Base-by-base conservation (phyloP, 2,329 filamentous ascomycete genomes). In the Daldinia eschscholtzii region DNA sequence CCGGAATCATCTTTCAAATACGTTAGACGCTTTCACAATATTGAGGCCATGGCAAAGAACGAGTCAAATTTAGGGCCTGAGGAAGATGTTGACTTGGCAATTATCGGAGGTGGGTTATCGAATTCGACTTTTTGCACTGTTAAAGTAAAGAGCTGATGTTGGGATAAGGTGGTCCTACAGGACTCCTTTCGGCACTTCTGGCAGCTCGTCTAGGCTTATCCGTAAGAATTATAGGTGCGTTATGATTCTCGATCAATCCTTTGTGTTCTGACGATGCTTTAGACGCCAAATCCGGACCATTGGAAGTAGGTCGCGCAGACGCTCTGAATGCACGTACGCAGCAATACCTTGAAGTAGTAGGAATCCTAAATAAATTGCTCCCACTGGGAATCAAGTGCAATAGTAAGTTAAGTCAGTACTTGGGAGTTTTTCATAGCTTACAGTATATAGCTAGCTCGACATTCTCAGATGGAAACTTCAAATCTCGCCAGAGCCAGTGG, bases 281-380 rank as follows among this genome's bases (percentile, higher is more conserved):
- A 84, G 83, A 83, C 44, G 79, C 75, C 50, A 83, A 83, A 68
- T 70, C 78, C 0, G 75, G 74, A 0, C 78, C 80, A 0, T 72
- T 85, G 3, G 76, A 81, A 3, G 71, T 84, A 3, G 83, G 83
- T 1, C 77, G 83, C 20, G 83, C 83, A 41, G 83, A 85, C 72
- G 83, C 83, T 0, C 75, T 85, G 60, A 85, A 85, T 44, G 83
- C 83, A 5, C 79, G 83, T 9, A 84, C 83, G 0, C 83, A 85
- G 44, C 83, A 85, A 50, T 83, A 83, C 35, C 76, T 85, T 1
- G 83, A 85, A 56, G 78, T 84, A 6, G 82, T 80, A 3, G 79
- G 81, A 6, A 78, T 85, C 15, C 73, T 84, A 1, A 77, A 82
- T 37, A 80, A 83, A 41, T 75, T 85, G 2, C 67, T 84, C 0